A percentile compares a stretch with the other conserved stretches of the same genome.
Evolutionary conservation across 768 basidiomycete genomes (phyloP).

Genomic region (Collybiopsis confluens): DNA sequence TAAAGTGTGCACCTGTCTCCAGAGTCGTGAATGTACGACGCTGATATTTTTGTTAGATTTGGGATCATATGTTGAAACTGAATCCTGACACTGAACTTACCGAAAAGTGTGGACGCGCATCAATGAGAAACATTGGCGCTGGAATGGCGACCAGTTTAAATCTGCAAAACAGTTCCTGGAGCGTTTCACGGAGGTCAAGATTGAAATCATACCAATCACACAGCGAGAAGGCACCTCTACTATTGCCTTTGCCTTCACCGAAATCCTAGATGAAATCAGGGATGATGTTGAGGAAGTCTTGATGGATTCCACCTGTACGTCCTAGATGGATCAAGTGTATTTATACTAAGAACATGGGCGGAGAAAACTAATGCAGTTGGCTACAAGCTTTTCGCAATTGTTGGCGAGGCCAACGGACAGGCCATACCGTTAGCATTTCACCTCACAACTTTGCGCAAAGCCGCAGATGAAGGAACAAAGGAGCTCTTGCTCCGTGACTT

Average conservation of each 20-base stretch:
- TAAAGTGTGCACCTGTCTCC: background rate
- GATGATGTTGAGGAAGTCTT: background rate
- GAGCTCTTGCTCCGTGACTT: conserved; percentile 15
- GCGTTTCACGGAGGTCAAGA: conserved; percentile 1
- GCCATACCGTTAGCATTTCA: conserved; percentile 19
- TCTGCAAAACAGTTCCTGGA: conserved; percentile 22
- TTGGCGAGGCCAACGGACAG: conserved; percentile 21
- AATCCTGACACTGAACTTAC: conserved; percentile 8
- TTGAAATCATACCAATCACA: background rate
- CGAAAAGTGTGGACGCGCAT: conserved; percentile 15
- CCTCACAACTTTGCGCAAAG: conserved; percentile 7
- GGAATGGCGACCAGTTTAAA: conserved; percentile 21
- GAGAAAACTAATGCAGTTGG: conserved; percentile 20
- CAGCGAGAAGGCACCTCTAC: background rate
- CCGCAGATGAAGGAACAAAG: conserved; percentile 10
- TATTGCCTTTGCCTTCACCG: background rate
- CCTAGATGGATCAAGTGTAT: background rate
- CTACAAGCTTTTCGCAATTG: conserved; percentile 19
- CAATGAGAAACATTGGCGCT: conserved; percentile 18
- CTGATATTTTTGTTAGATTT: conserved; percentile 11
- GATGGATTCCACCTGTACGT: conserved; percentile 7
- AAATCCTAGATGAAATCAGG: background rate
- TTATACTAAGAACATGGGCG: background rate
- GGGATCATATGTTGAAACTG: conserved; percentile 15
- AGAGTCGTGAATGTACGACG: background rate